phyloP scores from a whole-genome alignment of 2,329 filamentous ascomycete genomes.

The Lachnellula subtilissima region DNA sequence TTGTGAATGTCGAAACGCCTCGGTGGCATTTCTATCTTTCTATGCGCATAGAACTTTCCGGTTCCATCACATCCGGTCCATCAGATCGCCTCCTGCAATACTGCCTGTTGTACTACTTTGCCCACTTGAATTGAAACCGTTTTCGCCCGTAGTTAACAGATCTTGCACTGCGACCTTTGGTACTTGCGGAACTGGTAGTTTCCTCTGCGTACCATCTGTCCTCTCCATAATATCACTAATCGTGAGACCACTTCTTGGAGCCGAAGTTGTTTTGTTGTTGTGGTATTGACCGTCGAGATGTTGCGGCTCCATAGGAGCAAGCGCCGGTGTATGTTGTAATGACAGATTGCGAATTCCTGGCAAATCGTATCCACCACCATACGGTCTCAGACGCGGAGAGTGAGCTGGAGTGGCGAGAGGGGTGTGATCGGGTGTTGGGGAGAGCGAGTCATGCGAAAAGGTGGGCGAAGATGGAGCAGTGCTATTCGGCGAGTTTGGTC shows the following conservation, averaged over 20 bases:
- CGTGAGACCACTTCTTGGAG: conserved; percentile 63
- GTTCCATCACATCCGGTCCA: conserved; percentile 44
- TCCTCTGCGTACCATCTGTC: conserved; percentile 80
- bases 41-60: not conserved
- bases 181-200: conserved; percentile 86
- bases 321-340: conserved; percentile 58
- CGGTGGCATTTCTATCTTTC: conserved; percentile 9
- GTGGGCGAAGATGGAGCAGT: conserved; percentile 94
- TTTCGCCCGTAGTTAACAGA: conserved; percentile 60
- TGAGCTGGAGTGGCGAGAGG: conserved; percentile 95
- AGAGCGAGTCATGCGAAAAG: conserved; percentile 92
- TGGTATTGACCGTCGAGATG: conserved; percentile 36
- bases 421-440: conserved; percentile 95
- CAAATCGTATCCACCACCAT: conserved; percentile 68
- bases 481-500: conserved; percentile 90
- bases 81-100: conserved; percentile 66
- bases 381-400: conserved; percentile 81
- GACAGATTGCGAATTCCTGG: conserved; percentile 76
- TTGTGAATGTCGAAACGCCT: not conserved
- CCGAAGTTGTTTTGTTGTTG: conserved; percentile 39
- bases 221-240: conserved; percentile 91
- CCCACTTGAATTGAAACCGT: conserved; percentile 62
- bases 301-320: conserved; percentile 62
- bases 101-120: conserved; percentile 75
- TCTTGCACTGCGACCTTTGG: conserved; percentile 87